phyloP scores from a whole-genome alignment of 306 rosid genomes.

The Delonix regia region DNA sequence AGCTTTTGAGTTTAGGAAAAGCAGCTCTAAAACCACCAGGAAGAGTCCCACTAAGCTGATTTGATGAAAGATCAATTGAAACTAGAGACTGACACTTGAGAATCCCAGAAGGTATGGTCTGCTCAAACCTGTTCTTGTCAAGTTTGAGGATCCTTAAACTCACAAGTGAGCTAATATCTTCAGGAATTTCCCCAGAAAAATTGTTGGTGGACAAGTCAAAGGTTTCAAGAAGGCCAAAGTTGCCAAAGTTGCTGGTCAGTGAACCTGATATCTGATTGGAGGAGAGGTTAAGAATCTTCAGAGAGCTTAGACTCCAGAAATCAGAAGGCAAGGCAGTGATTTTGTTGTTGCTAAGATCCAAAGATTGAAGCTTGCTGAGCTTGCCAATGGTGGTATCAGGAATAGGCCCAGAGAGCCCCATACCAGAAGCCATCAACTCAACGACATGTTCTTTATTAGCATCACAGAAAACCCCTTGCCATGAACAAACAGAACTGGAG shows the following conservation, averaged over 20 bases:
- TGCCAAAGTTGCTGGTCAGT: slow-evolving; percentile 77
- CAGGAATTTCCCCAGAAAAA: slow-evolving; percentile 81
- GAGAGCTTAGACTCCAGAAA: slow-evolving; percentile 85
- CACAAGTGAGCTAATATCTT: slow-evolving; percentile 60
- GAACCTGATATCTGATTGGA: slow-evolving; percentile 76
- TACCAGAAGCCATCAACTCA: slow-evolving; percentile 55
- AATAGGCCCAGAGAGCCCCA: slow-evolving; percentile 71
- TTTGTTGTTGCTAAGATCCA: slow-evolving; percentile 88
- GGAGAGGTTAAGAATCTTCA: slow-evolving; percentile 76
- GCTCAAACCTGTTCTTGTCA: slow-evolving; percentile 59
- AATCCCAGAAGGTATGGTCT: slow-evolving; percentile 68
- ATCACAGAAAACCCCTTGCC: slow-evolving; percentile 83
- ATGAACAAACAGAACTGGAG: slow-evolving; percentile 74
- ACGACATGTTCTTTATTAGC: slow-evolving; percentile 48
- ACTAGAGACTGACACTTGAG: slow-evolving; percentile 66
- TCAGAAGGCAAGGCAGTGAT: slow-evolving; percentile 81
- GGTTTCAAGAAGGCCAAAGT: slow-evolving; percentile 75
- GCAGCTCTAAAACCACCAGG: slow-evolving; percentile 86
- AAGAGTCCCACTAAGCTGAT: slow-evolving; percentile 72
- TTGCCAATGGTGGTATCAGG: slow-evolving; percentile 88
- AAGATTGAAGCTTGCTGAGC: slow-evolving; percentile 66
- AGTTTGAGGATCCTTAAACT: slow-evolving; percentile 66
- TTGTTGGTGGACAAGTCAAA: slow-evolving; percentile 77
- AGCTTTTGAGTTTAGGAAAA: slow-evolving; percentile 71
- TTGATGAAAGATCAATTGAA: slow-evolving; percentile 74